Conservation (phyloP, 2,329 filamentous ascomycete genomes). For the Stylonectria norvegica region DNA sequence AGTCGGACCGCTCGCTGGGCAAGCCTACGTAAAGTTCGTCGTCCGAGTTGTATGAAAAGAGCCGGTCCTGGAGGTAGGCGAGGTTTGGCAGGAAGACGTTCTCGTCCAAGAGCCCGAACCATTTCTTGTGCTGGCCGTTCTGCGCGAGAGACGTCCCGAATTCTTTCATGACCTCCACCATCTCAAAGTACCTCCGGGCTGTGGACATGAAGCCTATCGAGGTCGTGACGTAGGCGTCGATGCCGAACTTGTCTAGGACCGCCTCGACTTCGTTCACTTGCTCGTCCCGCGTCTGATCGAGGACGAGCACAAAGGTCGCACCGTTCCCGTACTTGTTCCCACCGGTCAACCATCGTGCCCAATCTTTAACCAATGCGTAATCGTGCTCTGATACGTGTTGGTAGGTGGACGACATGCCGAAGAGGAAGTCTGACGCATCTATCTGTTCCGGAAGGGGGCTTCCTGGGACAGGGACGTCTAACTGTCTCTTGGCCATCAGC, state of each 20-base stretch:
- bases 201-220: conserved; percentile 31
- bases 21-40: conserved; percentile 40
- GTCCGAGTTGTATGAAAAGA: conserved; percentile 33
- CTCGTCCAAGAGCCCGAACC: conserved; percentile 45
- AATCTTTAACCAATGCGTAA: conserved; percentile 39
- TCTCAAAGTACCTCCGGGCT: conserved; percentile 37
- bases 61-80: conserved; percentile 35
- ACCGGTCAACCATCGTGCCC: conserved; percentile 46
- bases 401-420: conserved; percentile 44
- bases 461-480: conserved; percentile 33
- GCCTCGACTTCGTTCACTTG: conserved; percentile 32
- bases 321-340: conserved; percentile 40
- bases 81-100: conserved; percentile 45
- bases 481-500: conserved; percentile 27
- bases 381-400: conserved; percentile 37
- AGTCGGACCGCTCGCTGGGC: conserved; percentile 43
- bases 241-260: conserved; percentile 34
- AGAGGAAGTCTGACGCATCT: conserved; percentile 40
- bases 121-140: conserved; percentile 37
- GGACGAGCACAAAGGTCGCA: conserved; percentile 39
- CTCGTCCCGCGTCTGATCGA: conserved; percentile 36
- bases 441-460: conserved; percentile 31
- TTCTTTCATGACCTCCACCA: conserved; percentile 33
- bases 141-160: conserved; percentile 33
- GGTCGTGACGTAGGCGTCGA: conserved; percentile 37